Percentiles rank a stretch among this genome's conserved stretches.
These are phyloP conservation scores for Rutstroemia sp. DNA, from an alignment of 2,329 filamentous ascomycete species.

Conservation along the genomic window DNA sequence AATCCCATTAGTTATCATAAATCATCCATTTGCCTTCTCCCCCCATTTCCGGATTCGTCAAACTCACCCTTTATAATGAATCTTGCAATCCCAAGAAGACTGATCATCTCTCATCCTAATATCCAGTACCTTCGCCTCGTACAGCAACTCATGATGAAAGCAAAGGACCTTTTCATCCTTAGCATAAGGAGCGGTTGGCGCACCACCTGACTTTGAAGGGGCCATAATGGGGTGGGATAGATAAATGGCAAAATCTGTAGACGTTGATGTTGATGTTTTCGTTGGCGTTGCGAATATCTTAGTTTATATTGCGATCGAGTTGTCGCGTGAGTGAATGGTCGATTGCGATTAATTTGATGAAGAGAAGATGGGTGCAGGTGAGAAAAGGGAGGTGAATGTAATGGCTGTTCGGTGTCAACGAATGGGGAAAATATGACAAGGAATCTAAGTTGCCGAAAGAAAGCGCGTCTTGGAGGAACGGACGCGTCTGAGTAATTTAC, in stretches of 20 bases:
- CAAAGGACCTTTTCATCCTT: conserved; percentile 94
- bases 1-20: not conserved
- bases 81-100: conserved; percentile 76
- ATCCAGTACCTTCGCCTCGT: conserved; percentile 93
- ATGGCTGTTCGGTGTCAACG: not conserved
- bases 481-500: not conserved
- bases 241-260: not conserved
- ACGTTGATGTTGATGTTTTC: not conserved
- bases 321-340: not conserved
- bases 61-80: conserved; percentile 76
- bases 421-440: not conserved
- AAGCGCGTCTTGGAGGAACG: not conserved
- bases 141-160: conserved; percentile 95
- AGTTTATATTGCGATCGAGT: not conserved
- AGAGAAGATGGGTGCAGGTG: not conserved
- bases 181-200: conserved; percentile 22
- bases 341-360: not conserved
- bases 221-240: conserved; percentile 20
- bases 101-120: conserved; percentile 60
- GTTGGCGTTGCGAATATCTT: not conserved
- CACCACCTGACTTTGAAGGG: conserved; percentile 23
- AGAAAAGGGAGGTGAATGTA: not conserved
- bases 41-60: not conserved
- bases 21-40: not conserved
- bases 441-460: not conserved